Evolutionary conservation across 2,329 filamentous ascomycete species (phyloP), one percentile per base, ranked within the genome.

Genomic region (Lasiodiplodia theobromae): DNA sequence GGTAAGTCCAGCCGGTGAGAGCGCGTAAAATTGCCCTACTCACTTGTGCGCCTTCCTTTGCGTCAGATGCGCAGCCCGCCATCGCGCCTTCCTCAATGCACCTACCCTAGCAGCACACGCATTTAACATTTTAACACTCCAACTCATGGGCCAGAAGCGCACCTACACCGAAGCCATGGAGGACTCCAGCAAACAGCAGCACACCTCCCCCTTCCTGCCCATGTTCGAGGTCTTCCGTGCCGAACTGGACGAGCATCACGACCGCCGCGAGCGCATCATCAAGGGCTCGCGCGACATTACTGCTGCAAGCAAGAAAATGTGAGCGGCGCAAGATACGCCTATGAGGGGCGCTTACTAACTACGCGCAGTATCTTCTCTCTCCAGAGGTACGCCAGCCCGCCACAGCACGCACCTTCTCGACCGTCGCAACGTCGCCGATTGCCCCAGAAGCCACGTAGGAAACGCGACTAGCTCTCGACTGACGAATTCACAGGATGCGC

Each of bases 261-360:
- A 98, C 80, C 90, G 96, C 18, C 88, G 94, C 68, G 94, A 97
- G 82, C 88, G 91, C 66, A 89, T 97, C 73, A 92, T 96, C 76
- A 99, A 98, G 83, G 91, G 90, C 2, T 96, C 93, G 10, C 86
- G 95, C 71, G 96, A 99, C 79, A 92, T 99, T 69, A 99, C 96
- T 7, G 94, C 93, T 0, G 85, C 94, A 66, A 97, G 93, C 81
- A 99, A 99, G 85, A 99, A 98, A 83, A 96, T 98, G 94, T 97
- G 81, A 82, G 86, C 38, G 31, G 56, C 8, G 3, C 28, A 16
- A 12, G 10, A 2, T 3, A 23, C n/a, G 38, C 31, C 47, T 21
- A 23, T 51, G 47, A 58, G 40, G 49, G 54, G 65, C 25, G 34
- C 38, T 14, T 65, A 25, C 38, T 68, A 44, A 69, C 8, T 5